Base-by-base conservation (phyloP, 441 rosid species). In the Sinapis alba region DNA sequence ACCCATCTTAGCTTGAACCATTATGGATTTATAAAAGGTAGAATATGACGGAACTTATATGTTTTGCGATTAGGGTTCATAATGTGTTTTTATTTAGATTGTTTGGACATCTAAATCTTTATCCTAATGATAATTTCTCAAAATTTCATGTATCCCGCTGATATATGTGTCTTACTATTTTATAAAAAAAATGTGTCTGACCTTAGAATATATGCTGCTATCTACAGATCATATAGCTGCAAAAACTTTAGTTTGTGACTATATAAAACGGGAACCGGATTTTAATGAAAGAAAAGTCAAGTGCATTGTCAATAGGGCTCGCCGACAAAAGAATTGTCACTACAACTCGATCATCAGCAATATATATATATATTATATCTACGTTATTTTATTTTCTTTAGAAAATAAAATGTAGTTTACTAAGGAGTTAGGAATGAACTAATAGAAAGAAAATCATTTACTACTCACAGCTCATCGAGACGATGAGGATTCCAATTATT, bases 381-480 rank as follows among this genome's bases (percentile, higher is more conserved):
- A n/a, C 26, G n/a, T 36, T 3, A 11, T 41, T 27, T 19, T 57
- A 23, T 64, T 30, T 68, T 23, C 6, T 65, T 21, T 65, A 56
- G 18, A 62, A 58, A 68, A 51, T 13, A 24, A 60, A 61, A 27
- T 59, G 9, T 24, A 8, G 50, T 47, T 50, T 59, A 60, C 24
- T 8, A 24, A 27, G 81, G 70, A 67, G 71, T 69, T 65, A 74
- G 65, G 24, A 58, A 69, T 64, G 64, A 63, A 63, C 6, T 58
- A 79, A 69, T 43, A 65, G 75, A 62, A 62, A 65, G 68, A 72
- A 43, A 30, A 62, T 15, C 64, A 76, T 71, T 79, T 75, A 75
- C 75, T 66, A 23, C 72, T 75, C 73, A 75, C 78, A 68, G 78
- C 78, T 72, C 65, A 67, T 71, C 38, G 23, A 27, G 80, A 71